phyloP scores from a whole-genome alignment of 2,329 filamentous ascomycete genomes.

The Verticillium tricorpus region DNA sequence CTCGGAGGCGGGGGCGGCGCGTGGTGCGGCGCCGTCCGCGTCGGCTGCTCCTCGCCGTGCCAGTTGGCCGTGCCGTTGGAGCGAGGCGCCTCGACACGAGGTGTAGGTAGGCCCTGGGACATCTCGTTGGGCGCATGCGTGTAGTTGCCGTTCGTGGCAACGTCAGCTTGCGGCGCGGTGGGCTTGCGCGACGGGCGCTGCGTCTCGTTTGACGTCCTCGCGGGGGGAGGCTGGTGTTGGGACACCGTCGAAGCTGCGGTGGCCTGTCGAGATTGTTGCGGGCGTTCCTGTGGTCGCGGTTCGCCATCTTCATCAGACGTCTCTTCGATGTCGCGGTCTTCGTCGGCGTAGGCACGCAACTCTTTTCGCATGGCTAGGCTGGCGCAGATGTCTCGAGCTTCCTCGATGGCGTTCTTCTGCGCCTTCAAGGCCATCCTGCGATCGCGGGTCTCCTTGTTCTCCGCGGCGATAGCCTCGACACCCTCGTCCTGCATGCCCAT shows the following conservation, averaged over 20 bases:
- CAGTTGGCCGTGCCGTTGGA: conserved; percentile 3
- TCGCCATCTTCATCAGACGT: conserved; percentile 19
- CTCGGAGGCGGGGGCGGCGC: conserved; percentile 25
- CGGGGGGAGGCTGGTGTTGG: not conserved
- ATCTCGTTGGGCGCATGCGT: not conserved
- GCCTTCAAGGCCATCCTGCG: conserved; percentile 40
- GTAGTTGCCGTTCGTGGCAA: conserved; percentile 6
- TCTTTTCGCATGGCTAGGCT: conserved; percentile 49
- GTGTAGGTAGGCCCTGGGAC: conserved; percentile 1
- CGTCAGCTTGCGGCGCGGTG: not conserved
- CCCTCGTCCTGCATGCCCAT: conserved; percentile 38
- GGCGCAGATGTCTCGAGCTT: conserved; percentile 44
- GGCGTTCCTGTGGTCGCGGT: not conserved
- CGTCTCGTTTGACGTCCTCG: not conserved
- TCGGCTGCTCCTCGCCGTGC: conserved; percentile 16
- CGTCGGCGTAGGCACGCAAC: conserved; percentile 29
- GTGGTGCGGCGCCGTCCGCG: conserved; percentile 13
- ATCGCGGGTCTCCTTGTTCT: conserved; percentile 49
- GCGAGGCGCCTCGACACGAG: conserved; percentile 9
- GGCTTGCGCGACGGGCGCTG: not conserved
- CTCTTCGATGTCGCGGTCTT: conserved; percentile 17
- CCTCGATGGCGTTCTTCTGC: conserved; percentile 46
- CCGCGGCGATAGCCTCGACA: conserved; percentile 46
- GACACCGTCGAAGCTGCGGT: not conserved
- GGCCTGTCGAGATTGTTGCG: not conserved